These are phyloP conservation scores for Inosperma sp. DNA, from an alignment of 768 basidiomycete species.

Conservation along the genomic window DNA sequence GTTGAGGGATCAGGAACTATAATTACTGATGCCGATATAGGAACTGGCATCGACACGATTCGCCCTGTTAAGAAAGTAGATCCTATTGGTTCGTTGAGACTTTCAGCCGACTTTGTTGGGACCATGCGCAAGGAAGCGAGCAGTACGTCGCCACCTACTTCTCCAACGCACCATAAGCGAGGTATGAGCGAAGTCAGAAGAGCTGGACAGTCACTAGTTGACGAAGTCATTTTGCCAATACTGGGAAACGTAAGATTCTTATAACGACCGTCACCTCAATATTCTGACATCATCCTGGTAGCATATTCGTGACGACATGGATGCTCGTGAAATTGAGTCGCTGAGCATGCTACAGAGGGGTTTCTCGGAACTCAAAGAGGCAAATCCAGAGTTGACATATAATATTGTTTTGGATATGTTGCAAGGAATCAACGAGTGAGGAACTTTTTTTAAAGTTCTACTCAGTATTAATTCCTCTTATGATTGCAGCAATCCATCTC, in stretches of 20 bases:
- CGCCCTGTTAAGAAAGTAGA: slow-evolving; percentile 93
- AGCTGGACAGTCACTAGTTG: slow-evolving; percentile 66
- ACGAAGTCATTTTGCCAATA: slow-evolving; percentile 80
- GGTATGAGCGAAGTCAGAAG: slow-evolving; percentile 53
- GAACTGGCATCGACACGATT: slow-evolving; percentile 84
- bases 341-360: slow-evolving; percentile 87
- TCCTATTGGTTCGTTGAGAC: slow-evolving; percentile 63
- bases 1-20: slow-evolving; percentile 64
- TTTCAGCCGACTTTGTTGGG: slow-evolving; percentile 81
- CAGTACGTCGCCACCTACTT: slow-evolving; percentile 45
- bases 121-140: slow-evolving; percentile 57
- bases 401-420: slow-evolving; percentile 85
- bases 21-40: slow-evolving; percentile 77
- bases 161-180: slow-evolving; percentile 44
- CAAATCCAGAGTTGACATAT: slow-evolving; percentile 83
- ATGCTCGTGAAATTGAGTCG: slow-evolving; percentile 82
- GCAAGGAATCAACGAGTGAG: slow-evolving; percentile 87
- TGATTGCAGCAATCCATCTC: slow-evolving; percentile 58
- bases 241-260: slow-evolving; percentile 57
- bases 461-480: slow-evolving; percentile 4
- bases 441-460: slow-evolving; percentile 15
- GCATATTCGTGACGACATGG: slow-evolving; percentile 80
- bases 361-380: slow-evolving; percentile 78
- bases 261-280: background rate
- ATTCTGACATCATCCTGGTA: slow-evolving; percentile 25